Evolutionary conservation across 2,329 filamentous ascomycete genomes (phyloP), one percentile per base, ranked within the genome.

Genomic region (Ploettnerulaceae sp.): DNA sequence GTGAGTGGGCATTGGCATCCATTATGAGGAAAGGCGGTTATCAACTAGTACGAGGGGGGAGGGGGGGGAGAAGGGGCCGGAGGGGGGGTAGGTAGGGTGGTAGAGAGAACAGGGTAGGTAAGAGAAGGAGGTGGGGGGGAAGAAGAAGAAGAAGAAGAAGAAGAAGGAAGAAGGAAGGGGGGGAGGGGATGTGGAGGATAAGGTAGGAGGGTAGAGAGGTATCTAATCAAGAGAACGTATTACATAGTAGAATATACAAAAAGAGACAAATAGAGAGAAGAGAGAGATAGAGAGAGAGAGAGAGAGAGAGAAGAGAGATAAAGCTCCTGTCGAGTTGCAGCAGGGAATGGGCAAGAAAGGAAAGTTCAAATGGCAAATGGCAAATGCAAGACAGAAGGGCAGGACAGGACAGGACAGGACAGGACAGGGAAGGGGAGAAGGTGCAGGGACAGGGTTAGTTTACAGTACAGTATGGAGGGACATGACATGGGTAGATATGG

Each of bases 1-100:
- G 25, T 24, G 35, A 38, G 54, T 53, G 54, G 54, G 55, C 54
- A 53, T 49, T 48, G 38, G 42, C 55, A 50, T 54, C 47, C 49
- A 45, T 57, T 57, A 57, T 56, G 55, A 57, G 51, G 54, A 55
- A 51, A 40, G 14, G 38, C 49, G 51, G 44, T 33, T 26, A 45
- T 47, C 29, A 37, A 37, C 36, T 31, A 44, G 35, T 28, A n/a
- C 40, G 36, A 26, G 24, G 41, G 15, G 15, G 31, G 41, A 20
- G 31, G 46, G 14, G 26, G 29, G 26, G 36, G 14, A 17, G 26
- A 24, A 18, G 40, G 32, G 40, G 21, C 17, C 20, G 32, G 29
- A 12, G 15, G 8, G 17, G 24, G 18, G 11, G 32, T 3, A 37
- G 34, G 15, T 5, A 3, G 21, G 20, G 34, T 4, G 20, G 9